Evolutionary conservation across 805 yeast genomes (phyloP).

Genomic region (Spencermartinsiella europaea): DNA sequence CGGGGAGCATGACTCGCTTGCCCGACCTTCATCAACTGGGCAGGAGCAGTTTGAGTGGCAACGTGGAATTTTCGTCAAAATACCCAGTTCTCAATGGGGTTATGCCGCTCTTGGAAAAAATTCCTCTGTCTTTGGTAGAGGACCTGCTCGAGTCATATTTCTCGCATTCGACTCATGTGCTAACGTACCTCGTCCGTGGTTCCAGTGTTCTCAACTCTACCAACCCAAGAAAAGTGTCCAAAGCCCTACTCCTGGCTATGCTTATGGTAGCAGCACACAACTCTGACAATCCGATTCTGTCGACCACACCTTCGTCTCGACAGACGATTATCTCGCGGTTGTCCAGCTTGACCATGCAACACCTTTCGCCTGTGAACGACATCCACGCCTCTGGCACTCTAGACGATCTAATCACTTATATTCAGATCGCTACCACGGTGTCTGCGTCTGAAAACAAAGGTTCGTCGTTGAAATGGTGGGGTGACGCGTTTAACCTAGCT

Average conservation of each 20-base stretch:
- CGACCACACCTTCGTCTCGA: conserved; percentile 27
- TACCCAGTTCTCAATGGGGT: conserved; percentile 23
- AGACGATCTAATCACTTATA: conserved; percentile 30
- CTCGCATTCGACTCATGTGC: conserved; percentile 26
- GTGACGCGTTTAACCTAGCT: conserved; percentile 29
- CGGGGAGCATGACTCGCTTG: background rate
- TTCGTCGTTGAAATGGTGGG: conserved; percentile 31
- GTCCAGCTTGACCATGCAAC: conserved; percentile 21
- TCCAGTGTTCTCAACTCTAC: conserved; percentile 22
- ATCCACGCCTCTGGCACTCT: conserved; percentile 23
- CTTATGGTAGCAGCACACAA: conserved; percentile 29
- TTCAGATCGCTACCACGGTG: conserved; percentile 29
- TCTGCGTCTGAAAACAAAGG: conserved; percentile 33
- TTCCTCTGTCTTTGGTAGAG: conserved; percentile 24
- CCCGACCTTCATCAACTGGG: background rate
- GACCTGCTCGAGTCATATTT: conserved; percentile 29
- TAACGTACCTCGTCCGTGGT: conserved; percentile 25
- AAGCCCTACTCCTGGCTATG: conserved; percentile 25
- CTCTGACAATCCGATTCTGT: conserved; percentile 27
- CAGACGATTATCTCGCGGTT: conserved; percentile 21
- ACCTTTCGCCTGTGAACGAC: conserved; percentile 24
- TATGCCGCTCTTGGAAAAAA: conserved; percentile 9
- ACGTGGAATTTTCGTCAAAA: background rate
- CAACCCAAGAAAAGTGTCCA: conserved; percentile 20
- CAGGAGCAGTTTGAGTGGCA: background rate